Conservation (phyloP, 306 rosid species). For the Hippophae gyantsensis region DNA sequence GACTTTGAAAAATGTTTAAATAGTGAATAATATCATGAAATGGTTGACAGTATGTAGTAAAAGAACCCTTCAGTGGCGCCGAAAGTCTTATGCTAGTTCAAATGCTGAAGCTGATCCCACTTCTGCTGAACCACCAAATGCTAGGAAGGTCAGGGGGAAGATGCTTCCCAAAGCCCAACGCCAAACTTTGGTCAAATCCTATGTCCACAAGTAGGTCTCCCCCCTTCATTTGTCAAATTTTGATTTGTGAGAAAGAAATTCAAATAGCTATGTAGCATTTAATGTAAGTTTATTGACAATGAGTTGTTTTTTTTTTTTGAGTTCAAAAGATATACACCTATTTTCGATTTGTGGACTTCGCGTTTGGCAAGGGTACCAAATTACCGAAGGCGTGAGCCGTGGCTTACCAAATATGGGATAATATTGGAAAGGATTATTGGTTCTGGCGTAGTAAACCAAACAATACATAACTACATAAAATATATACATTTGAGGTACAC, state of each 20-base stretch:
- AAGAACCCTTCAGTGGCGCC: background rate
- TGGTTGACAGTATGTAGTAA: background rate
- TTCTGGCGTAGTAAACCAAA: no score
- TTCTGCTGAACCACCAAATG: background rate
- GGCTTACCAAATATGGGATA: no score
- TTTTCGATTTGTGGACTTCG: no score
- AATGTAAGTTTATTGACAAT: no score
- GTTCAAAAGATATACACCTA: background rate
- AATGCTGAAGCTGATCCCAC: background rate
- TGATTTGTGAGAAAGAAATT: background rate
- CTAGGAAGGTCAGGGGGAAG: conserved; percentile 11
- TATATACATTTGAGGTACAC: no score
- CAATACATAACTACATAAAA: no score
- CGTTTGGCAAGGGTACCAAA: no score
- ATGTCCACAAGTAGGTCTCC: conserved; percentile 41
- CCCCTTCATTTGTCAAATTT: background rate
- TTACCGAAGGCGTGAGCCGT: no score
- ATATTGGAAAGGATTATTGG: no score
- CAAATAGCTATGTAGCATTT: background rate
- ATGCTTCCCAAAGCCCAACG: conserved; percentile 38
- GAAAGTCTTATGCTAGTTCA: background rate
- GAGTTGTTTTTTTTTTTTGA: background rate
- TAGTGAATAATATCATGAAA: background rate
- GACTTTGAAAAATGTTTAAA: background rate
- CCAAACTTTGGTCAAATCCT: conserved; percentile 43